These are phyloP conservation scores for Ophiostoma sp. DNA, from an alignment of 2,329 filamentous ascomycete species.

Conservation along the genomic window DNA sequence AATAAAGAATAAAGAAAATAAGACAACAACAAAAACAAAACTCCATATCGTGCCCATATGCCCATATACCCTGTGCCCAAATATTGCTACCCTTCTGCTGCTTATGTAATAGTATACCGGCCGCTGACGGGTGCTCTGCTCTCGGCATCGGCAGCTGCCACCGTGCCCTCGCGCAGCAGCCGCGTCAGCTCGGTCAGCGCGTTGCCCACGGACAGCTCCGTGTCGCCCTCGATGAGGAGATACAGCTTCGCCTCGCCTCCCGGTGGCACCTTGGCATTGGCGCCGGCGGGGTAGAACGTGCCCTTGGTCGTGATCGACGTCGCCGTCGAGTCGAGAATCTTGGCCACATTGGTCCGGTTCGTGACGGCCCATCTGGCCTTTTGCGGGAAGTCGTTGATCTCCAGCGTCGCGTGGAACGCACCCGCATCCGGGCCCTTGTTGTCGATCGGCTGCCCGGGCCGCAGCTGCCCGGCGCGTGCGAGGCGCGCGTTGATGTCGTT, in stretches of 20 bases:
- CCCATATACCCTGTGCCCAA: neutral
- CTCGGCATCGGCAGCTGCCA: conserved; percentile 83
- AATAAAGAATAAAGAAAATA: neutral
- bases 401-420: conserved; percentile 91
- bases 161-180: conserved; percentile 81
- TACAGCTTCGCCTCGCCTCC: conserved; percentile 88
- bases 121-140: conserved; percentile 71
- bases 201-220: conserved; percentile 82
- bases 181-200: conserved; percentile 88
- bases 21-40: neutral
- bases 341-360: conserved; percentile 95
- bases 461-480: conserved; percentile 81
- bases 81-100: neutral
- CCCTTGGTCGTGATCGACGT: conserved; percentile 98
- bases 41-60: no score
- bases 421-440: conserved; percentile 98
- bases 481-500: conserved; percentile 86
- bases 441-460: conserved; percentile 90
- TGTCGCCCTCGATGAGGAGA: conserved; percentile 95
- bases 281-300: conserved; percentile 77
- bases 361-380: conserved; percentile 98
- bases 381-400: conserved; percentile 99
- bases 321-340: conserved; percentile 90
- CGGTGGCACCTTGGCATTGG: conserved; percentile 73
- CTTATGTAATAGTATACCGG: conserved; percentile 75